These are phyloP conservation scores for Chaetomiaceae sp. DNA, from an alignment of 2,329 filamentous ascomycete genomes.

Conservation along the genomic window DNA sequence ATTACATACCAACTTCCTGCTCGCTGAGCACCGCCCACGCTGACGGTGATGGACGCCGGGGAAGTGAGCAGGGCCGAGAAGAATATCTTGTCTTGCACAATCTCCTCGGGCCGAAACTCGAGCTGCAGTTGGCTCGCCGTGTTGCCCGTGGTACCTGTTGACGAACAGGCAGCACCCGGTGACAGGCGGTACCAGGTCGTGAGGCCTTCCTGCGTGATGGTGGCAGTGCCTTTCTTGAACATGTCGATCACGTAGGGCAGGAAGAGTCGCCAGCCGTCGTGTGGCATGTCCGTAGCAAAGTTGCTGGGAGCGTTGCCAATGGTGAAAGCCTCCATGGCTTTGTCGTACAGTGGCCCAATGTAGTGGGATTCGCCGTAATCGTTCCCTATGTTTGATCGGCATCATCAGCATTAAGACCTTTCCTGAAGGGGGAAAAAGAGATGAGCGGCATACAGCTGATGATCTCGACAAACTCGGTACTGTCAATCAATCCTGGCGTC, in stretches of 20 bases:
- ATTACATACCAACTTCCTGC: too few relatives aligned
- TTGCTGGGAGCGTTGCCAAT: constrained; percentile 43
- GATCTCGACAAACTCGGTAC: constrained; percentile 29
- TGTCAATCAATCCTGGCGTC: too few relatives aligned
- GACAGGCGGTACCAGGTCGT: constrained; percentile 35
- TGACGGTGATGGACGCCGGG: constrained; percentile 29
- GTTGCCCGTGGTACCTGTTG: constrained; percentile 33
- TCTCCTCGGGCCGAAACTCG: constrained; percentile 21
- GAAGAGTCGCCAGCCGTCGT: constrained; percentile 46
- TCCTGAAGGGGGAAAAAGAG: too few relatives aligned
- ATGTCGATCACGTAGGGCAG: constrained; percentile 47
- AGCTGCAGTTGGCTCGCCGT: constrained; percentile 27
- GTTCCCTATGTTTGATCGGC: too few relatives aligned
- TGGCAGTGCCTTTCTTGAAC: constrained; percentile 42
- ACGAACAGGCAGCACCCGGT: constrained; percentile 25
- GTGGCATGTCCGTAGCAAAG: constrained; percentile 46
- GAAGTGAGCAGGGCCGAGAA: constrained; percentile 35
- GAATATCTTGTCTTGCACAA: constrained; percentile 27
- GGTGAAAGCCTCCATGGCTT: constrained; percentile 24
- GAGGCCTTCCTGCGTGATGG: constrained; percentile 30
- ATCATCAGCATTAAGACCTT: too few relatives aligned
- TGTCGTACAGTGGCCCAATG: constrained; percentile 42
- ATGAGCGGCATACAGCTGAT: too few relatives aligned
- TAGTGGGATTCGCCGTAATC: constrained; percentile 54
- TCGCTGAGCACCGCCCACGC: constrained; percentile 33